Evolutionary conservation across 345 rosid genomes (phyloP).

Genomic region (Corchorus capsularis): DNA sequence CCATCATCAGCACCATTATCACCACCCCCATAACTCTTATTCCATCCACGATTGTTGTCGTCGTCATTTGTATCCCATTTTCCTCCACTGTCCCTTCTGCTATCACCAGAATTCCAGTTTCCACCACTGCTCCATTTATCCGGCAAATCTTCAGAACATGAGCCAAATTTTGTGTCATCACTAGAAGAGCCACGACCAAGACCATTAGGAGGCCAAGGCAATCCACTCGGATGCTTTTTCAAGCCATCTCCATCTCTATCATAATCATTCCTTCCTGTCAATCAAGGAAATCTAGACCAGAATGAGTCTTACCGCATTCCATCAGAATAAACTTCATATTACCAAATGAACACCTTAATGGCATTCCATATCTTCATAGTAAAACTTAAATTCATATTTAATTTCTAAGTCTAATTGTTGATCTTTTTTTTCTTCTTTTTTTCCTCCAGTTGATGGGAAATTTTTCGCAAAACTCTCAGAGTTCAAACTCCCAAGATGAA

Average conservation of each 20-base stretch:
- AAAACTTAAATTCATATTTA: neutral
- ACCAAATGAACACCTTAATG: neutral
- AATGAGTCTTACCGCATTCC: neutral
- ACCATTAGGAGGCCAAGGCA: conserved; percentile 69
- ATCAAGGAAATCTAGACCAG: neutral
- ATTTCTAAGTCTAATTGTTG: neutral
- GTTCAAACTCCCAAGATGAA: neutral
- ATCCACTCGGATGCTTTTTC: conserved; percentile 78
- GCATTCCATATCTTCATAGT: neutral
- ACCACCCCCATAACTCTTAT: conserved; percentile 15
- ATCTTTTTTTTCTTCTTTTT: neutral
- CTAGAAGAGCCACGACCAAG: conserved; percentile 51
- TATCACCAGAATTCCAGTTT: too few relatives aligned
- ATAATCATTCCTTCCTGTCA: conserved; percentile 60
- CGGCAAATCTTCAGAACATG: conserved; percentile 25
- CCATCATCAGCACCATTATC: conserved; percentile 31
- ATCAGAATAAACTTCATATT: neutral
- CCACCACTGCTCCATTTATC: neutral
- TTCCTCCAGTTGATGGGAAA: neutral
- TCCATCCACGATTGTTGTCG: neutral
- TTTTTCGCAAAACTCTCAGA: neutral
- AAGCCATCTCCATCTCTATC: conserved; percentile 56
- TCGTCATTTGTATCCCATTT: neutral
- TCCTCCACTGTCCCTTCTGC: too few relatives aligned
- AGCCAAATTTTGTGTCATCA: conserved; percentile 50